These are phyloP conservation scores for Paramecium sexaurelia DNA, from an alignment of 73 alveolate genomes.

Conservation along the genomic window DNA sequence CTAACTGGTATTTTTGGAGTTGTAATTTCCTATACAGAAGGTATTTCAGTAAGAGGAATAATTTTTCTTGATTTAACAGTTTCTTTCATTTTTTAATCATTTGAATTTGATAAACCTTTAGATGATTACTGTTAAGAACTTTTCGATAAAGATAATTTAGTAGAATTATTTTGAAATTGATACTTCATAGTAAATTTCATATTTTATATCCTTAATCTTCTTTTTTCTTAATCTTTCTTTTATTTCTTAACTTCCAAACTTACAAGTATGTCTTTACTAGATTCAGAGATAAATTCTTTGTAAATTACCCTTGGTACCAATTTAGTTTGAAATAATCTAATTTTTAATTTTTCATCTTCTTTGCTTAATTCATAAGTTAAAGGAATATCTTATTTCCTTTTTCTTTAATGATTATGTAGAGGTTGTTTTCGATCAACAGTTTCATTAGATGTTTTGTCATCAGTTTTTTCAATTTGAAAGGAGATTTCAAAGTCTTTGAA, in stretches of 20 bases:
- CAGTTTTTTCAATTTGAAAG: not conserved
- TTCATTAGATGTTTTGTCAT: not conserved
- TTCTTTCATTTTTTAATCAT: not conserved
- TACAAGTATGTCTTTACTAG: not conserved
- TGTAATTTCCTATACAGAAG: not conserved
- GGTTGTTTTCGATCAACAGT: not conserved
- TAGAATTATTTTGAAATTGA: not conserved
- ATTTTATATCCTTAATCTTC: not conserved
- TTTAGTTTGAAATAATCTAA: constrained; percentile 26
- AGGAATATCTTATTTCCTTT: not conserved
- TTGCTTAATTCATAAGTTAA: not conserved
- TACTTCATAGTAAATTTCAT: not conserved
- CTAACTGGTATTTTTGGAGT: not conserved
- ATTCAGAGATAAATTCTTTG: not conserved
- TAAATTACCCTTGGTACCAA: not conserved
- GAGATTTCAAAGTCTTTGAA: constrained; percentile 7
- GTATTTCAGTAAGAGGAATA: not conserved
- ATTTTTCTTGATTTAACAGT: not conserved
- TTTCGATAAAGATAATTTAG: not conserved
- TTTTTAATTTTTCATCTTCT: constrained; percentile 47
- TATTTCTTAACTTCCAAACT: not conserved
- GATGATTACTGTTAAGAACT: not conserved
- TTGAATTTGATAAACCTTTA: too few relatives aligned
- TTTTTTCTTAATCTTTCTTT: not conserved
- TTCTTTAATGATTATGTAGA: not conserved